Conservation (phyloP, 768 basidiomycete species). For the Phlegmacium glaucopus region DNA sequence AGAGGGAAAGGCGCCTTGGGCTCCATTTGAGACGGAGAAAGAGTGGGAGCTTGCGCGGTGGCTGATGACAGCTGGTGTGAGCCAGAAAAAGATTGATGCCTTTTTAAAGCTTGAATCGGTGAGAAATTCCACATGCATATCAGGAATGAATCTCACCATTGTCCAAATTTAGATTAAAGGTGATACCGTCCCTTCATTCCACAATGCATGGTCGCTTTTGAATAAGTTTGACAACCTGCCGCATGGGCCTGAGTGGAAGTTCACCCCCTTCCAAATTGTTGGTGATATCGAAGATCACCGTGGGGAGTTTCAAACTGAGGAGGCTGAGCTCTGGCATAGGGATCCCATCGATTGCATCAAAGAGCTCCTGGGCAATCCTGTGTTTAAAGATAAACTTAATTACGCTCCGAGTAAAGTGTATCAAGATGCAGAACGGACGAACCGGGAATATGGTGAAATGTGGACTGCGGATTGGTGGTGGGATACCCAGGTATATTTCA, state of each 20-base stretch:
- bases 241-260: slow-evolving; percentile 19
- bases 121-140: slow-evolving; percentile 3
- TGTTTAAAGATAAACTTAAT: slow-evolving; percentile 21
- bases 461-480: slow-evolving; percentile 29
- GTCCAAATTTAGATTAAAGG: slow-evolving; percentile 12
- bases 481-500: slow-evolving; percentile 24
- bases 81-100: slow-evolving; percentile 23
- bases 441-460: slow-evolving; percentile 18
- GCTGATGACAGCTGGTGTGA: slow-evolving; percentile 19
- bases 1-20: slow-evolving; percentile 6
- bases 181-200: slow-evolving; percentile 16
- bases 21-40: slow-evolving; percentile 23
- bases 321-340: slow-evolving; percentile 17
- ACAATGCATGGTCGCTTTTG: slow-evolving; percentile 19
- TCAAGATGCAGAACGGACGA: slow-evolving; percentile 4
- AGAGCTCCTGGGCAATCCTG: slow-evolving; percentile 26
- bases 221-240: slow-evolving; percentile 23
- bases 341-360: slow-evolving; percentile 27
- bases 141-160: background rate
- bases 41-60: slow-evolving; percentile 29
- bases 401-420: slow-evolving; percentile 27
- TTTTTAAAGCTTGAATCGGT: slow-evolving; percentile 26
- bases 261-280: slow-evolving; percentile 13
- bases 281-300: slow-evolving; percentile 12
- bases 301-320: slow-evolving; percentile 6